These are phyloP conservation scores for Phialophora chinensis DNA, from an alignment of 2,329 filamentous ascomycete species.

Conservation along the genomic window DNA sequence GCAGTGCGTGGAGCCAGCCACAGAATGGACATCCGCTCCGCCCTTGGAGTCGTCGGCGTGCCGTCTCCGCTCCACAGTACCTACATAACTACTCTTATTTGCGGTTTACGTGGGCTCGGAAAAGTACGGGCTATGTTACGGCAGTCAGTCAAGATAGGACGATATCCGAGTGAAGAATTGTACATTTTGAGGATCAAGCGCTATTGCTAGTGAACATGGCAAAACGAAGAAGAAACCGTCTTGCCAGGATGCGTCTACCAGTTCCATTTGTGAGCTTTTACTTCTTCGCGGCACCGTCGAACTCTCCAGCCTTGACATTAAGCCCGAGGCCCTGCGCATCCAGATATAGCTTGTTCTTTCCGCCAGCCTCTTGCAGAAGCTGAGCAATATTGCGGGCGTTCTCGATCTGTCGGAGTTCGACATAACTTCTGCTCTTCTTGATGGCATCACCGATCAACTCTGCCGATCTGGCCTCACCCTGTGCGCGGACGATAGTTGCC, in stretches of 20 bases:
- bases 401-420: slow-evolving; percentile 97
- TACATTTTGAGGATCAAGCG: slow-evolving; percentile 34
- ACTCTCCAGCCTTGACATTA: slow-evolving; percentile 67
- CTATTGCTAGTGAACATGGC: slow-evolving; percentile 34
- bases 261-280: slow-evolving; percentile 8
- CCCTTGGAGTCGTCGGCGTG: background rate
- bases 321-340: slow-evolving; percentile 89
- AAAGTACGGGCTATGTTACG: background rate
- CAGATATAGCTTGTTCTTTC: slow-evolving; percentile 91
- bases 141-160: background rate
- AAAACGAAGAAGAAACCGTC: slow-evolving; percentile 4
- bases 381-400: slow-evolving; percentile 89
- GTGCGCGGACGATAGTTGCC: slow-evolving; percentile 95
- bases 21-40: background rate
- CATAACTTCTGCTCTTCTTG: slow-evolving; percentile 98
- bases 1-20: background rate
- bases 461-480: slow-evolving; percentile 97
- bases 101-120: background rate
- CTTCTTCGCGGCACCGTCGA: slow-evolving; percentile 26
- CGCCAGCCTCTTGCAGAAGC: slow-evolving; percentile 82
- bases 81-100: background rate
- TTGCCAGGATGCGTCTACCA: slow-evolving; percentile 10
- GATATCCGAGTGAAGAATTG: slow-evolving; percentile 37
- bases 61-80: background rate
- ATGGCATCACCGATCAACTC: slow-evolving; percentile 98